Evolutionary conservation across 2,329 filamentous ascomycete genomes (phyloP).

Genomic region (Phoma sp.): DNA sequence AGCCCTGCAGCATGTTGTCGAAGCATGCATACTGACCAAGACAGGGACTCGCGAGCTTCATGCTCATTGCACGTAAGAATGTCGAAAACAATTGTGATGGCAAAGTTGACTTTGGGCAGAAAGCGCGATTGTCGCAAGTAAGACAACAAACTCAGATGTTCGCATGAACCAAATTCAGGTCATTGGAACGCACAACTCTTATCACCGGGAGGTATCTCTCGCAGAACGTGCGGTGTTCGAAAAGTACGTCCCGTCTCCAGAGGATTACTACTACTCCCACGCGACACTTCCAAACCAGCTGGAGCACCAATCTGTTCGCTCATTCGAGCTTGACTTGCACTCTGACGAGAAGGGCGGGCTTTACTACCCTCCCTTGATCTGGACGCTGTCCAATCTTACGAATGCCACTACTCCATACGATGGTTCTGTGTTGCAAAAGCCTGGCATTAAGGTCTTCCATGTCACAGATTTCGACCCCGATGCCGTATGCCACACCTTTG

Average conservation of each 20-base stretch:
- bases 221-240: slow-evolving; percentile 53
- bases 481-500: slow-evolving; percentile 55
- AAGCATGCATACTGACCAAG: neutral
- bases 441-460: slow-evolving; percentile 59
- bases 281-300: slow-evolving; percentile 54
- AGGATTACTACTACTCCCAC: slow-evolving; percentile 59
- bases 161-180: slow-evolving; percentile 62
- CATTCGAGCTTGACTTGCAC: slow-evolving; percentile 58
- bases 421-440: slow-evolving; percentile 48
- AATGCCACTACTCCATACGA: slow-evolving; percentile 49
- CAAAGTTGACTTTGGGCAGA: slow-evolving; percentile 21
- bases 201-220: slow-evolving; percentile 55
- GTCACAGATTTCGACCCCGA: slow-evolving; percentile 59
- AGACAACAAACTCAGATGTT: slow-evolving; percentile 33
- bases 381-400: slow-evolving; percentile 50
- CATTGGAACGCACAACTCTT: slow-evolving; percentile 60
- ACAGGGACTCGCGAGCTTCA: slow-evolving; percentile 24
- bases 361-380: slow-evolving; percentile 55
- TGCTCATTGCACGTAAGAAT: slow-evolving; percentile 30
- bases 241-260: slow-evolving; percentile 44
- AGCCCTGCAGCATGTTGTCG: neutral
- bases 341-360: slow-evolving; percentile 58
- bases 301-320: slow-evolving; percentile 55
- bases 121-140: slow-evolving; percentile 14
- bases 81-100: no score